These are phyloP conservation scores for Aspergillus unguis DNA, from an alignment of 2,329 filamentous ascomycete genomes.

Conservation along the genomic window DNA sequence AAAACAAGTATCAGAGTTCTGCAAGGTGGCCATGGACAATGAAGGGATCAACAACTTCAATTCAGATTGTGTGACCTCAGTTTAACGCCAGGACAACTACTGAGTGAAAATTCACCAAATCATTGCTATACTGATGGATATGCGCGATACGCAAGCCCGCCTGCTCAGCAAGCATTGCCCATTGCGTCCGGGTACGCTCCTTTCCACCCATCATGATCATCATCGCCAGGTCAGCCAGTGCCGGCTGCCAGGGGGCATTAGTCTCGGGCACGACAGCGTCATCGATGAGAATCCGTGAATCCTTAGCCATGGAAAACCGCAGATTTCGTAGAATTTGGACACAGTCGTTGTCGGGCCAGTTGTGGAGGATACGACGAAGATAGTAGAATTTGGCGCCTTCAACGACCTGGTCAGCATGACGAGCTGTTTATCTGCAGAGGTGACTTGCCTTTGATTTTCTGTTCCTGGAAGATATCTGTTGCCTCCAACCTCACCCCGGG, in stretches of 20 bases:
- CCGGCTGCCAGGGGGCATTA: slow-evolving; percentile 17
- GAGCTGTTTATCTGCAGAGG: slow-evolving; percentile 2
- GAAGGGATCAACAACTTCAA: background rate
- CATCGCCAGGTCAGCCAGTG: slow-evolving; percentile 20
- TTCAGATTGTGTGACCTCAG: background rate
- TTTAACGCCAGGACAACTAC: background rate
- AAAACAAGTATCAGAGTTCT: background rate
- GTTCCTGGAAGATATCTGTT: background rate
- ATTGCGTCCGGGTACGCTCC: slow-evolving; percentile 2
- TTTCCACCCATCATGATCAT: slow-evolving; percentile 15
- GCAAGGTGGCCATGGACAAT: too few species aligned
- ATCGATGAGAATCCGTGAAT: slow-evolving; percentile 43
- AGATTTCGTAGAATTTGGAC: slow-evolving; percentile 34
- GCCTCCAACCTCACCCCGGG: slow-evolving; percentile 26
- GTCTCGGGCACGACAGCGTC: slow-evolving; percentile 43
- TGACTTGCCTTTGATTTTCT: background rate
- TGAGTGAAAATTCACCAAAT: background rate
- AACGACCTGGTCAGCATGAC: slow-evolving; percentile 25
- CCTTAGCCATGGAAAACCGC: slow-evolving; percentile 7
- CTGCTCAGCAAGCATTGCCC: background rate
- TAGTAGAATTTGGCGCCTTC: slow-evolving; percentile 29
- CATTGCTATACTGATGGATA: background rate
- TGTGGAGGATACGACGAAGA: slow-evolving; percentile 28
- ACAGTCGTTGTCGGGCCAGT: slow-evolving; percentile 23
- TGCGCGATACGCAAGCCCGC: background rate